A percentile compares a stretch with the other conserved stretches of the same genome.
Conservation (phyloP, 192 early-diverging fungal species). For the Spinellus fusiger region DNA sequence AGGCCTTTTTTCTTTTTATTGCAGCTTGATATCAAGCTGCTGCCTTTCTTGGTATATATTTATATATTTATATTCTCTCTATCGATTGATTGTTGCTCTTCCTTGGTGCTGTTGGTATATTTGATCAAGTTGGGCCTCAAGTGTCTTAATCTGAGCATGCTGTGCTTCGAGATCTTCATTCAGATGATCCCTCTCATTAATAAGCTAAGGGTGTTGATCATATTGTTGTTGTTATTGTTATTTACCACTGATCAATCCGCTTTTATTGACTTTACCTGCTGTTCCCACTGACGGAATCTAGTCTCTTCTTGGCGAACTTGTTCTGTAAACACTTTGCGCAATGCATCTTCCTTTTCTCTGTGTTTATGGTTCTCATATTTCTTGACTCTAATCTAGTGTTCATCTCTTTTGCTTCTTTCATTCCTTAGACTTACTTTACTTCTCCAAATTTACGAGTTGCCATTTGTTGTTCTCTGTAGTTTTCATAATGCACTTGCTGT, state of each 20-base stretch:
- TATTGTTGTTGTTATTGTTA: constrained; percentile 1
- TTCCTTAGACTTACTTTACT: constrained; percentile 49
- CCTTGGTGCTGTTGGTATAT: constrained; percentile 21
- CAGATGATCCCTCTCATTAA: constrained; percentile 95
- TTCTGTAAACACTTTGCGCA: constrained; percentile 96
- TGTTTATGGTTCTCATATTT: constrained; percentile 85
- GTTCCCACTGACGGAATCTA: constrained; percentile 98
- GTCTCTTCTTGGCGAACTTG: constrained; percentile 96
- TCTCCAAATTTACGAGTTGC: constrained; percentile 84
- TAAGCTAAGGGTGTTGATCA: constrained; percentile 44
- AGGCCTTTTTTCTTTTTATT: too few relatives aligned
- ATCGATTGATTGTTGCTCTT: constrained; percentile 6
- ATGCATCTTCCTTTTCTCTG: constrained; percentile 96
- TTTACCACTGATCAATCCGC: not conserved
- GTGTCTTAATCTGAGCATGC: constrained; percentile 88
- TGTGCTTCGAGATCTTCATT: constrained; percentile 98
- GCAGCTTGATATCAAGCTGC: too few relatives aligned
- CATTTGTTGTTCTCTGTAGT: constrained; percentile 83
- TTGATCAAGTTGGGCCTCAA: constrained; percentile 76
- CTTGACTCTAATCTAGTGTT: constrained; percentile 46
- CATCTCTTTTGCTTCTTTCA: not conserved
- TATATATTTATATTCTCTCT: not conserved
- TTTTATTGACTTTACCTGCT: constrained; percentile 42
- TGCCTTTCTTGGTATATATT: too few relatives aligned
- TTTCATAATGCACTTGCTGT: constrained; percentile 95